These are phyloP conservation scores for Sugiyamaella xylanicola DNA, from an alignment of 1,139 yeast genomes.

Conservation along the genomic window DNA sequence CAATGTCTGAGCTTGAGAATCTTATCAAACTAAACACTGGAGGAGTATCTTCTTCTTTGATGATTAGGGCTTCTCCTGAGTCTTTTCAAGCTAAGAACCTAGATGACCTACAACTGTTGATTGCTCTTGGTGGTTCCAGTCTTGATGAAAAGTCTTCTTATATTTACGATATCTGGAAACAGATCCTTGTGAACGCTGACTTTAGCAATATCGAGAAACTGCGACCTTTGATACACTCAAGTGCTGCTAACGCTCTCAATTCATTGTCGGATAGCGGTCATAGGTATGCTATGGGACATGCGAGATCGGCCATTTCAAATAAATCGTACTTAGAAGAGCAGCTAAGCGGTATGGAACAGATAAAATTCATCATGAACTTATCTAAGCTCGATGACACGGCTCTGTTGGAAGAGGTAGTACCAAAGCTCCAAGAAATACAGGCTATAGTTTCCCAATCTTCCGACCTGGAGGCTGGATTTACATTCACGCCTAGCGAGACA, in stretches of 20 bases:
- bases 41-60: constrained; percentile 66
- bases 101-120: constrained; percentile 45
- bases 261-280: constrained; percentile 88
- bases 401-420: constrained; percentile 56
- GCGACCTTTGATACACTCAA: constrained; percentile 67
- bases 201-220: constrained; percentile 72
- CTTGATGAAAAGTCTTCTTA: constrained; percentile 63
- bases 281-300: constrained; percentile 70
- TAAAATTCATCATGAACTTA: constrained; percentile 66
- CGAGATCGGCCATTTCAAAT: constrained; percentile 65
- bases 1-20: constrained; percentile 83
- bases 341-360: constrained; percentile 73
- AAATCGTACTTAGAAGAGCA: constrained; percentile 63
- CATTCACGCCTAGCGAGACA: constrained; percentile 31
- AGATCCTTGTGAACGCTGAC: constrained; percentile 68
- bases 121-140: constrained; percentile 69
- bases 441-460: constrained; percentile 33
- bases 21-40: constrained; percentile 83
- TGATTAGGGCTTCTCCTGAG: constrained; percentile 59
- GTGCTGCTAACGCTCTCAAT: constrained; percentile 78
- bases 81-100: constrained; percentile 13
- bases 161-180: constrained; percentile 66
- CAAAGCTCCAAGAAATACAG: constrained; percentile 61
- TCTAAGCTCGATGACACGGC: constrained; percentile 61
- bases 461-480: constrained; percentile 33